These are phyloP conservation scores for Blastobotrys illinoisensis DNA, from an alignment of 1,139 yeast genomes.

Conservation along the genomic window DNA sequence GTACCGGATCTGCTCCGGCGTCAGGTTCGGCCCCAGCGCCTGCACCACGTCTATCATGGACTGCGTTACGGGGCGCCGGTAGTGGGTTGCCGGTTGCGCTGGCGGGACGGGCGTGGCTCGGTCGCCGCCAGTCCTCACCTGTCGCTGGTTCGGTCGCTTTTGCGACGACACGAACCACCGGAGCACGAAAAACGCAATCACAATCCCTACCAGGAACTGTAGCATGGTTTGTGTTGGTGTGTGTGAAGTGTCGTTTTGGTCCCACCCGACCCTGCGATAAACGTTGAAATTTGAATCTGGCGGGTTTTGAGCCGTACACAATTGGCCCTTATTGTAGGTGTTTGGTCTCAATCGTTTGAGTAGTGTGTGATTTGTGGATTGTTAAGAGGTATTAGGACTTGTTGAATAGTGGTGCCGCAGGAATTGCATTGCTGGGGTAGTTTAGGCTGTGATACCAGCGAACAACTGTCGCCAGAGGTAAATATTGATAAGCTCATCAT, in stretches of 20 bases:
- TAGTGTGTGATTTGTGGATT: too few relatives aligned
- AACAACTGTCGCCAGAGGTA: too few relatives aligned
- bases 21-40: slow-evolving; percentile 69
- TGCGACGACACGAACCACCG: slow-evolving; percentile 59
- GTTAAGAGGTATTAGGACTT: too few relatives aligned
- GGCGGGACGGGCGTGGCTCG: neutral
- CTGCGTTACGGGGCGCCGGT: slow-evolving; percentile 55
- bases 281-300: too few relatives aligned
- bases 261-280: too few relatives aligned
- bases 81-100: neutral
- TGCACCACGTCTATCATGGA: slow-evolving; percentile 85
- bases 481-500: too few relatives aligned
- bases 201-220: slow-evolving; percentile 42
- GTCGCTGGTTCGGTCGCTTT: slow-evolving; percentile 17
- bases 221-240: slow-evolving; percentile 34
- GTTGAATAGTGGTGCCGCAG: too few relatives aligned
- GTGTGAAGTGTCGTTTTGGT: slow-evolving; percentile 25
- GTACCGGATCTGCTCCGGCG: slow-evolving; percentile 57
- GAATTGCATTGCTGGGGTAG: too few relatives aligned
- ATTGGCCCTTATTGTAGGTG: too few relatives aligned
- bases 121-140: neutral
- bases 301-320: too few relatives aligned
- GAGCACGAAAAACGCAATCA: slow-evolving; percentile 50
- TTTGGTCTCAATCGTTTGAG: too few relatives aligned
- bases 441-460: too few relatives aligned